Conservation (phyloP, 768 basidiomycete species). For the Boletus rex-veris region DNA sequence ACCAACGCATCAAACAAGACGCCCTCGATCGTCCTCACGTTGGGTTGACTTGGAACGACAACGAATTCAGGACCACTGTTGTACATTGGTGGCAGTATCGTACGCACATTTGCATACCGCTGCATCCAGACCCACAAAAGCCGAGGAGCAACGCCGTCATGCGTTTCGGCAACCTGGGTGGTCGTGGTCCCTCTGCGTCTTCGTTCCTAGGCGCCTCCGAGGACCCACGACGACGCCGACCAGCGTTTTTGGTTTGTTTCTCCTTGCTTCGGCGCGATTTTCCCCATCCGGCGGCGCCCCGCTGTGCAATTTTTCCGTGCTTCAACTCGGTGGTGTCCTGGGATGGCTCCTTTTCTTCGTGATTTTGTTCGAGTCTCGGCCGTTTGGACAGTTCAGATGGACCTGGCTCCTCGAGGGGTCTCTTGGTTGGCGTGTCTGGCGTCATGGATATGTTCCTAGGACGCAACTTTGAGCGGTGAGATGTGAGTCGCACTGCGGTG, state of each 20-base stretch:
- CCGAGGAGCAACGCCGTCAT: conserved; percentile 83
- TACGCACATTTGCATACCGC: conserved; percentile 95
- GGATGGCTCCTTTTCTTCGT: no score
- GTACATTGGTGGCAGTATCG: background rate
- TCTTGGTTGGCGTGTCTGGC: conserved; percentile 6
- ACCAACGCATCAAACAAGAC: conserved; percentile 84
- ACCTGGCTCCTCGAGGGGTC: background rate
- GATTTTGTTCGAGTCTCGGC: conserved; percentile 5
- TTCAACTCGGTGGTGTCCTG: no score
- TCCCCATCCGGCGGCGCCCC: conserved; percentile 31
- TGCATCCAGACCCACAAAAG: conserved; percentile 89
- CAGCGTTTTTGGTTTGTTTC: conserved; percentile 36
- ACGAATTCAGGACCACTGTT: background rate
- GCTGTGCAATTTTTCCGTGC: conserved; percentile 9
- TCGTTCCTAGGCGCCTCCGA: conserved; percentile 22
- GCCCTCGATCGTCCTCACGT: conserved; percentile 81
- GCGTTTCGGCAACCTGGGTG: conserved; percentile 71
- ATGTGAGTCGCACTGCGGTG: background rate
- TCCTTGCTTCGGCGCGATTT: conserved; percentile 36
- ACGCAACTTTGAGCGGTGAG: background rate
- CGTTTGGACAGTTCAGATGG: conserved; percentile 10
- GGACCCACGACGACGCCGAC: conserved; percentile 43
- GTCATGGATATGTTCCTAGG: conserved; percentile 1
- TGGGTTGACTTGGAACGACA: conserved; percentile 53
- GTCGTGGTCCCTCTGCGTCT: conserved; percentile 33